Conservation (phyloP, 768 basidiomycete species). For the Agrocybe praecox region DNA sequence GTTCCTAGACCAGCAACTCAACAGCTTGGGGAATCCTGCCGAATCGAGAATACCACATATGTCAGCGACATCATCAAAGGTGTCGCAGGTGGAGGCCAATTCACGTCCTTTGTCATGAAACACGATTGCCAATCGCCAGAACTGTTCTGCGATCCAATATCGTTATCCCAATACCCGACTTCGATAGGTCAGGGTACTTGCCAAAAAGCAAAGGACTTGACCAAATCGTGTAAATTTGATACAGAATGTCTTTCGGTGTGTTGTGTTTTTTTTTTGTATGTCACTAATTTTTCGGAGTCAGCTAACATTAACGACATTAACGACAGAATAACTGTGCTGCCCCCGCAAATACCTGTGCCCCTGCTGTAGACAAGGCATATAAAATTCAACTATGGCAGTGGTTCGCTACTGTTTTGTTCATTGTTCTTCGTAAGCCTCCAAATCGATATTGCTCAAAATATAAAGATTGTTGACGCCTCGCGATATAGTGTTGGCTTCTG, state of each 20-base stretch:
- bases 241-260: slow-evolving; percentile 53
- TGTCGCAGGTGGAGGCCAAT: slow-evolving; percentile 35
- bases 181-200: slow-evolving; percentile 35
- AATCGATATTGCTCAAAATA: no score
- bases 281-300: no score
- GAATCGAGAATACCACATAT: slow-evolving; percentile 31
- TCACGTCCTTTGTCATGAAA: slow-evolving; percentile 53
- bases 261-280: neutral
- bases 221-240: slow-evolving; percentile 48
- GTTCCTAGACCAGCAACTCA: slow-evolving; percentile 54
- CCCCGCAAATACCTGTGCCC: slow-evolving; percentile 5
- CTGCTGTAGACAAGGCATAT: slow-evolving; percentile 29
- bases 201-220: slow-evolving; percentile 42
- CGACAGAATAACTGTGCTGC: slow-evolving; percentile 11
- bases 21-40: slow-evolving; percentile 52
- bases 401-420: slow-evolving; percentile 34
- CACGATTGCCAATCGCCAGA: slow-evolving; percentile 58
- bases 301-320: neutral
- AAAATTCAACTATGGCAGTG: slow-evolving; percentile 47
- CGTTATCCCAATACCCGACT: neutral
- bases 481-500: slow-evolving; percentile 36
- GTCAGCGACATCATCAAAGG: slow-evolving; percentile 45
- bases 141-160: slow-evolving; percentile 54
- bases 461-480: neutral
- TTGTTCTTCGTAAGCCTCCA: slow-evolving; percentile 37